phyloP scores from a whole-genome alignment of 768 basidiomycete genomes.

The Porpolomopsis calyptriformis region DNA sequence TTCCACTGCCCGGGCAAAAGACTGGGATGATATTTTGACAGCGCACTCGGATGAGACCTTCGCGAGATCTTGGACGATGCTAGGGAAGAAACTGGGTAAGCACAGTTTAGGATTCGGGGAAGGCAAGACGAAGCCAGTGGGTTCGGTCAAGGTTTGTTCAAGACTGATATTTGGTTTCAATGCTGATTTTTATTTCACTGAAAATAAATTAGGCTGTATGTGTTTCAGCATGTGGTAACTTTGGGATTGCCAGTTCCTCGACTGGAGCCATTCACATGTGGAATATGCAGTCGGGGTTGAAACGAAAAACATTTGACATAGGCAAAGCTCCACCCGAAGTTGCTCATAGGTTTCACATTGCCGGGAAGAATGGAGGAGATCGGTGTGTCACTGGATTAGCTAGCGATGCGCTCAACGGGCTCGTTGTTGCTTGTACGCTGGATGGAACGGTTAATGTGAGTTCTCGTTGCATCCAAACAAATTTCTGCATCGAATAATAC shows the following conservation, averaged over 20 bases:
- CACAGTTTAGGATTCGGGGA: conserved; percentile 55
- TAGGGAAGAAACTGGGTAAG: conserved; percentile 72
- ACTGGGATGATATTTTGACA: conserved; percentile 98
- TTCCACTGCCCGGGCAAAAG: conserved; percentile 73
- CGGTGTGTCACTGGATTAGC: conserved; percentile 73
- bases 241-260: conserved; percentile 77
- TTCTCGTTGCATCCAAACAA: conserved; percentile 7
- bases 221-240: conserved; percentile 93
- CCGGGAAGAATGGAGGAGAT: conserved; percentile 30
- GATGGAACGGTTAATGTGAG: conserved; percentile 85
- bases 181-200: conserved; percentile 2
- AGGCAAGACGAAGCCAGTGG: conserved; percentile 33
- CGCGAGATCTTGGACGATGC: conserved; percentile 82
- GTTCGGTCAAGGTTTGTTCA: conserved; percentile 56
- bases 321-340: conserved; percentile 52
- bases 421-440: conserved; percentile 73
- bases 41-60: conserved; percentile 74
- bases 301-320: conserved; percentile 65
- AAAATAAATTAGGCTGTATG: conserved; percentile 54
- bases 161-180: neutral
- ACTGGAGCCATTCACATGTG: conserved; percentile 78
- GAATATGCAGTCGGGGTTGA: conserved; percentile 94
- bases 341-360: conserved; percentile 30
- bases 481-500: neutral
- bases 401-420: conserved; percentile 74